Base-by-base conservation (phyloP, 257 asterid species). In the Rauvolfia tetraphylla region DNA sequence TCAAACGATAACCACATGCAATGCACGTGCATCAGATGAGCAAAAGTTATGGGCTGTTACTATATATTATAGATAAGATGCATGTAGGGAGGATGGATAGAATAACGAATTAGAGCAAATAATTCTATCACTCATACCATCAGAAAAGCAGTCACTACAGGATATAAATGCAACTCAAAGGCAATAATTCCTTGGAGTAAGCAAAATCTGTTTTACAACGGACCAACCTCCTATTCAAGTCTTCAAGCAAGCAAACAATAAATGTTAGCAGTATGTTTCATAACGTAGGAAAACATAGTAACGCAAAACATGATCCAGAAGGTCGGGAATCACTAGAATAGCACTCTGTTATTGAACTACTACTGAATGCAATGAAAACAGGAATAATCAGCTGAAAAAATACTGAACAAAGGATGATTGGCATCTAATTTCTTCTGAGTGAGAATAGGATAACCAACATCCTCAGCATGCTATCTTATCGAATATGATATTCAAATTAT, bases 1-100 rank as follows among this genome's bases (percentile, higher is more conserved):
- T 22, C 78, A 66, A 75, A 71, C 75, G 68, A 48, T 56, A 56
- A 65, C 27, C 90, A 85, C 88, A 78, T 85, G 89, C 65, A 51
- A 51, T 59, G 42, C 84, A 81, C 79, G 77, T 84, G 84, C 78
- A 69, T 39, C 27, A 23, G 51, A 41, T 70, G 73, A 39, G 51
- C 14, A 20, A 3, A 39, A 23, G 75, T 20, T 68, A 71, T 41
- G 78, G 71, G 63, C 23, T 68, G 76, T 72, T 68, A 65, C 7
- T 18, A 49, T 11, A 36, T 29, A 36, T 25, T 9, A 7, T 73
- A 53, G 76, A 71, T 76, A 51, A 67, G 77, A 71, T 75, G 74
- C 33, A 46, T 23, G 6, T 61, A 72, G 75, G 77, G 69, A 78
- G 66, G 66, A 61, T 71, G 77, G 76, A 71, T 69, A 36, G 56